Base-by-base conservation (phyloP, 2,329 filamentous ascomycete species). In the Paracoccidioides lutzii region DNA sequence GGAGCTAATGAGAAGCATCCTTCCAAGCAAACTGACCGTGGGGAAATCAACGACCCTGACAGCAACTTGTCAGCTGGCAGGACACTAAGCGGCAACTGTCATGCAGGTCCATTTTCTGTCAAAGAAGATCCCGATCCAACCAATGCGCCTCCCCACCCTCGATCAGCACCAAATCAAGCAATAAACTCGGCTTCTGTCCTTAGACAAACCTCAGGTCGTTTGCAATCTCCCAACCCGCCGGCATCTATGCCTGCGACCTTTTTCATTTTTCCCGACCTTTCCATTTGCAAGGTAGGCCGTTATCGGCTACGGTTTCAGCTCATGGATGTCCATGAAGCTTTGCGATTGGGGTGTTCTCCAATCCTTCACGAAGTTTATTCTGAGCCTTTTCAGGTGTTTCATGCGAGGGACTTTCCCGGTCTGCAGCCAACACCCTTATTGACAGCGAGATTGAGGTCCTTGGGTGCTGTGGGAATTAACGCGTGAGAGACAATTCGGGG, bases 201-300 rank as follows among this genome's bases (percentile, higher is more conserved):
- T 49, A n/a, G 10, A n/a, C n/a, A 33, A n/a, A 30, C 46, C 4
- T 33, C 46, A 37, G n/a, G 12, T 2, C 9, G 14, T 37, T 10
- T n/a, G 22, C 33, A 14, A 22, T 28, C 14, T 58, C 49, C 49
- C 61, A 55, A n/a, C 60, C 53, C 8, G 53, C 55, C 55, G 35
- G 28, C 37, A 12, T 42, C 55, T 35, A 62, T 66, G 4, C 72
- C 73, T 4, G 68, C 71, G 22, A 67, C 70, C 1, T 76, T 76
- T 59, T 76, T 76, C 60, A 72, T 76, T 32, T 76, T 76, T 53
- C 67, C 73, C 0, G 74, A 76, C 59, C 66, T 76, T 1, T 76
- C 74, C 3, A 68, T 76, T 28, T 73, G 74, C 48, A 70, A 69
- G 6, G 71, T 73, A 22, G 75, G 75, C 0, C 55, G 69, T 3